Evolutionary conservation across 2,329 filamentous ascomycete genomes (phyloP).

Genomic region (Cytospora leucostoma): DNA sequence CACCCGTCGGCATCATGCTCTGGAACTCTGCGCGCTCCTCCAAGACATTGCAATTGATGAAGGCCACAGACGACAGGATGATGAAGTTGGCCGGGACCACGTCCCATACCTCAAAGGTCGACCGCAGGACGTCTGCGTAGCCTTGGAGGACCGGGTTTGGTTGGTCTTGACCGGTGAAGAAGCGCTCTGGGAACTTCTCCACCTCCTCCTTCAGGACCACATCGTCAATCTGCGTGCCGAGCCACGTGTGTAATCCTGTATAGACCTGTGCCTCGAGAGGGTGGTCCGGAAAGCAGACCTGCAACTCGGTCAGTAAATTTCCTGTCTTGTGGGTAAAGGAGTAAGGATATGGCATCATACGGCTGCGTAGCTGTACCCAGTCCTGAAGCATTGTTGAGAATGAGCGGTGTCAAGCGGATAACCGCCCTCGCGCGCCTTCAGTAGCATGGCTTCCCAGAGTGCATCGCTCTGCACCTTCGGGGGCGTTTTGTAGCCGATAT

Average conservation of each 20-base stretch:
- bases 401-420: background rate
- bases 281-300: constrained; percentile 1
- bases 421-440: background rate
- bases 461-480: background rate
- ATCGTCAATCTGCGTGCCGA: constrained; percentile 10
- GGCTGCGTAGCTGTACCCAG: constrained; percentile 10
- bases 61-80: constrained; percentile 6
- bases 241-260: constrained; percentile 13
- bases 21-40: constrained; percentile 11
- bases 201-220: constrained; percentile 1
- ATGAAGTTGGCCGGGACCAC: constrained; percentile 7
- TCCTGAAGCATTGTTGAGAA: background rate
- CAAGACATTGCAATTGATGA: constrained; percentile 14
- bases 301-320: too few species aligned
- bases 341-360: background rate
- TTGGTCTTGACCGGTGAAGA: background rate
- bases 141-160: constrained; percentile 3
- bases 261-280: constrained; percentile 7
- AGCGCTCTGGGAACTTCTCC: constrained; percentile 6
- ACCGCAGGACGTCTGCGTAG: constrained; percentile 5
- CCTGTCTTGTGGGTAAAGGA: background rate
- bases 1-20: constrained; percentile 3
- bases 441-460: constrained; percentile 11
- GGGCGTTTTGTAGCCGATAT: constrained; percentile 1
- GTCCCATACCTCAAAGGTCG: constrained; percentile 8